Evolutionary conservation across 75 land plant genomes (phyloP).

Genomic region (Sequoia sempervirens): DNA sequence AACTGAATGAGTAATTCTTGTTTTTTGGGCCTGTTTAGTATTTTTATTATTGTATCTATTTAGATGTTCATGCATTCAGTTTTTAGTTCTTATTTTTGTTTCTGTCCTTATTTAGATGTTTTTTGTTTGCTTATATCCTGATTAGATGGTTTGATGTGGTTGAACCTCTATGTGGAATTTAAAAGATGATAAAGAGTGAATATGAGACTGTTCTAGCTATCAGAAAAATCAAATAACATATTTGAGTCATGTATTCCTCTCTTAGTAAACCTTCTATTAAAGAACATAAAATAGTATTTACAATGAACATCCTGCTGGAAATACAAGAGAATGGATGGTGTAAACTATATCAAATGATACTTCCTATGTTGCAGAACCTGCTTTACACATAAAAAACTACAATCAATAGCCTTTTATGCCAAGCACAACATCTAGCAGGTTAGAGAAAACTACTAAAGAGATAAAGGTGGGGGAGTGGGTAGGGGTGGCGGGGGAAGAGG

Average conservation of each 20-base stretch:
- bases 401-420: background rate
- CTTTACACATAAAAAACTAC: background rate
- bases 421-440: background rate
- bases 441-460: background rate
- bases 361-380: background rate
- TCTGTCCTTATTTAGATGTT: background rate
- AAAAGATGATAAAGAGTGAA: background rate
- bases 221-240: background rate
- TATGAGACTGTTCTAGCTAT: background rate
- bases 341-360: background rate
- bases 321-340: background rate
- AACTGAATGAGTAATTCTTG: background rate
- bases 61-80: background rate
- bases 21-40: background rate
- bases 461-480: too few relatives aligned
- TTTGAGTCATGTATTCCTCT: background rate
- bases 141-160: background rate
- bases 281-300: background rate
- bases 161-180: background rate
- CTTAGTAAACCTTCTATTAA: background rate
- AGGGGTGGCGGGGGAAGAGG: too few relatives aligned
- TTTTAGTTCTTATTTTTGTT: background rate
- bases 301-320: background rate
- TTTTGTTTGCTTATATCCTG: background rate
- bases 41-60: background rate